Evolutionary conservation across 768 basidiomycete species (phyloP).

Genomic region (Rhizopogon vinicolor): DNA sequence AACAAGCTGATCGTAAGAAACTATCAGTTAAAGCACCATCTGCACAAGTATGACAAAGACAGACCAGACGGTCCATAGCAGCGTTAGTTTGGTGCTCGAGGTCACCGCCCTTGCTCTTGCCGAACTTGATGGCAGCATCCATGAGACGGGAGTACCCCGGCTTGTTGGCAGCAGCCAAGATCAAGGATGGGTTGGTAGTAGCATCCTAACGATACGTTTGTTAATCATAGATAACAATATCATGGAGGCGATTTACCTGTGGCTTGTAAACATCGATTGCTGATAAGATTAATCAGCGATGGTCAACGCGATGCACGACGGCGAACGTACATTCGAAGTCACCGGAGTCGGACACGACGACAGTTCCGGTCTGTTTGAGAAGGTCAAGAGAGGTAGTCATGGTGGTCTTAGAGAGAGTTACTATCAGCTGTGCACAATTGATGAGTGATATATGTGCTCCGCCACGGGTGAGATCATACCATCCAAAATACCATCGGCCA

Average conservation of each 20-base stretch:
- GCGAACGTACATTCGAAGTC: constrained; percentile 74
- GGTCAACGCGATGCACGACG: constrained; percentile 7
- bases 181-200: constrained; percentile 95
- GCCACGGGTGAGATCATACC: constrained; percentile 5
- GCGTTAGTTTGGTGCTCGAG: constrained; percentile 70
- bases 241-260: constrained; percentile 45
- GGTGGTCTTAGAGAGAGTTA: constrained; percentile 27
- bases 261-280: constrained; percentile 97
- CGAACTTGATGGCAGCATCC: constrained; percentile 67
- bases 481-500: constrained; percentile 2
- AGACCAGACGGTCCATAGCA: constrained; percentile 86
- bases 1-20: constrained; percentile 59
- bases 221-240: constrained; percentile 1
- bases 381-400: constrained; percentile 80
- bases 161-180: constrained; percentile 91
- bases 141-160: constrained; percentile 79
- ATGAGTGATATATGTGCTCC: constrained; percentile 10
- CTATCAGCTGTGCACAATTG: not conserved
- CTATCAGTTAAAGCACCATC: not conserved
- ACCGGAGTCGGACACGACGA: constrained; percentile 96
- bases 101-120: constrained; percentile 76
- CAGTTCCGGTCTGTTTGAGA: constrained; percentile 90
- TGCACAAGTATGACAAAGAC: constrained; percentile 19
- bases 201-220: constrained; percentile 61
- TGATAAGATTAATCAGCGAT: constrained; percentile 31